Base-by-base conservation (phyloP, 805 yeast genomes). In the Candida maltosa region DNA sequence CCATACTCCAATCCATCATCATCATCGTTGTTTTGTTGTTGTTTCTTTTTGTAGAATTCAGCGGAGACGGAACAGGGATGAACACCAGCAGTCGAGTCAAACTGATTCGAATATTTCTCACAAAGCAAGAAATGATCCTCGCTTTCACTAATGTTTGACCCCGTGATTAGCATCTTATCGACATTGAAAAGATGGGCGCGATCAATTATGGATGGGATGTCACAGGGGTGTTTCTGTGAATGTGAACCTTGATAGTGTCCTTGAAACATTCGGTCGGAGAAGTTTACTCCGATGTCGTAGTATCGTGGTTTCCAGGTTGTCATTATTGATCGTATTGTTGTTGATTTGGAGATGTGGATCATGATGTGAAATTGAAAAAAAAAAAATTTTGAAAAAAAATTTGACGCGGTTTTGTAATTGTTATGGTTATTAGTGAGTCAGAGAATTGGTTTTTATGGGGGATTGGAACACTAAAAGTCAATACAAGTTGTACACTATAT, bases 211-310 rank as follows among this genome's bases (percentile, higher is more conserved):
- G 69, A 63, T 10, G 62, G 65, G 3, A 86, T 56, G 56, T 93
- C 98, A 2, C 72, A 47, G 2, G 73, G 72, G 52, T 91, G 97
- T 37, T 75, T 68, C 28, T 69, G 70, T 1, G 50, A 47, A 5
- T 38, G 16, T 19, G 78, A 75, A 10, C 83, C 88, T 42, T 87
- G 75, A 52, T 93, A 93, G 6, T 58, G 42, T 1, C 98, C 98
- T 31, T 69, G 72, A 56, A 86, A 93, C 93, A 89, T 93, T 4
- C 77, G 68, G 56, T 91, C 98, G 1, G 96, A 83, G 51, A 91
- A 70, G 54, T 91, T 91, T 48, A 87, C 85, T 21, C 73, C 73
- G 14, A 68, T 68, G 37, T 68, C 73, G 44, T 63, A 68, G 43
- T 67, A 68, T 27, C 67, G 54, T 20, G 73, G 71, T 46, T 48